These are phyloP conservation scores for Chrysoporthe deuterocubensis DNA, from an alignment of 2,329 filamentous ascomycete genomes.

Conservation along the genomic window DNA sequence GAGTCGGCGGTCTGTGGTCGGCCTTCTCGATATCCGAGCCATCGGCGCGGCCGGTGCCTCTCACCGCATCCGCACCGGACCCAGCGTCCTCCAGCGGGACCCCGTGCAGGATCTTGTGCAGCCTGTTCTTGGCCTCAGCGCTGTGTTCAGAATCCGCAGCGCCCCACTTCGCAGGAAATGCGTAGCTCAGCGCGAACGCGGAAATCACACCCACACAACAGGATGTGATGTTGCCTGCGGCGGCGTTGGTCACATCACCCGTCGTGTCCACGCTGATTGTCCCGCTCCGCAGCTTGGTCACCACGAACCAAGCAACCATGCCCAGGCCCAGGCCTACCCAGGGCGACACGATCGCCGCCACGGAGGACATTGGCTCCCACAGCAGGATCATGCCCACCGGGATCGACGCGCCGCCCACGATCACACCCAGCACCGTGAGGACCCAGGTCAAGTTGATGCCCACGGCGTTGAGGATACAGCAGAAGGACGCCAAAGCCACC, in stretches of 20 bases:
- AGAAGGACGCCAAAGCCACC: conserved; percentile 39
- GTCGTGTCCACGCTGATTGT: conserved; percentile 41
- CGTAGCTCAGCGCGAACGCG: conserved; percentile 39
- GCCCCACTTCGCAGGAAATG: conserved; percentile 39
- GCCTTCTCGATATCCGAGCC: conserved; percentile 27
- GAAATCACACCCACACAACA: conserved; percentile 41
- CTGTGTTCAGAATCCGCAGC: conserved; percentile 30
- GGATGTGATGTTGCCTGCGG: conserved; percentile 44
- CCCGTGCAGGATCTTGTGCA: conserved; percentile 38
- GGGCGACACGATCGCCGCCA: conserved; percentile 40
- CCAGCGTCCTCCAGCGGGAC: conserved; percentile 20
- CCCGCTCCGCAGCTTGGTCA: conserved; percentile 40
- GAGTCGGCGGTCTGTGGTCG: background rate
- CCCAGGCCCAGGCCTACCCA: conserved; percentile 41
- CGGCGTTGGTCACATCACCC: conserved; percentile 42
- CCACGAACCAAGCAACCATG: conserved; percentile 43
- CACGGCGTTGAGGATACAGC: conserved; percentile 42
- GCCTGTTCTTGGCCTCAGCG: conserved; percentile 32
- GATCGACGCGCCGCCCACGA: conserved; percentile 43
- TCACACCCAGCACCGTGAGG: conserved; percentile 43
- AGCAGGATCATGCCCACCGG: conserved; percentile 43
- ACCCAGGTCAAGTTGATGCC: conserved; percentile 45
- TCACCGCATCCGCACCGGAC: background rate
- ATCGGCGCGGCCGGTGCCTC: background rate
- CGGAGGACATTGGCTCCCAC: conserved; percentile 44